phyloP scores from a whole-genome alignment of 2,329 filamentous ascomycete genomes.

The Trichoderma koningiopsis region DNA sequence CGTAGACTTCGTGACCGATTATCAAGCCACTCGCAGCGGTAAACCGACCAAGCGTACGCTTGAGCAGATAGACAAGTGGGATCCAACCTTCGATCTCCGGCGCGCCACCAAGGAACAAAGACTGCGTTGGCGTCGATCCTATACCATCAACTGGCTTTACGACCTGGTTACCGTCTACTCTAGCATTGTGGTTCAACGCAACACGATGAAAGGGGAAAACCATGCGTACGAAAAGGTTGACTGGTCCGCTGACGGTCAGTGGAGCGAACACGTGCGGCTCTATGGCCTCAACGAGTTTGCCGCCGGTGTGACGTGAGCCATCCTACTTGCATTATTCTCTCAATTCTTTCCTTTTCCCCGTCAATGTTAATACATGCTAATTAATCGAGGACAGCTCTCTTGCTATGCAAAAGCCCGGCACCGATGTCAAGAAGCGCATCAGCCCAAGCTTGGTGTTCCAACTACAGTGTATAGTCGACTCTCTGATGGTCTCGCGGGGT shows the following conservation, averaged over 20 bases:
- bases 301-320: constrained; percentile 26
- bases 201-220: constrained; percentile 39
- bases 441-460: constrained; percentile 52
- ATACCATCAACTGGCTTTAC: too few relatives aligned
- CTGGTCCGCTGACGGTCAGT: constrained; percentile 45
- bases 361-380: background rate
- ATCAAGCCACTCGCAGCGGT: constrained; percentile 41
- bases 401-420: constrained; percentile 48
- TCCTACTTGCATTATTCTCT: background rate
- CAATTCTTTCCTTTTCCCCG: too few relatives aligned
- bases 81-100: too few relatives aligned
- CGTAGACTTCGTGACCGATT: constrained; percentile 49
- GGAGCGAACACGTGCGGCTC: constrained; percentile 37
- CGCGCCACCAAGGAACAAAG: too few relatives aligned
- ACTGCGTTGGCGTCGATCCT: too few relatives aligned
- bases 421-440: constrained; percentile 45
- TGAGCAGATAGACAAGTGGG: too few relatives aligned
- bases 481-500: constrained; percentile 46
- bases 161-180: constrained; percentile 38
- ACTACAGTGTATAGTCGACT: constrained; percentile 54
- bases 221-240: constrained; percentile 42
- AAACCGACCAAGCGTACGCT: too few relatives aligned
- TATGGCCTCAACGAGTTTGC: constrained; percentile 52
- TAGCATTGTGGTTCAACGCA: constrained; percentile 44
- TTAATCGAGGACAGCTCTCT: constrained; percentile 41